These are phyloP conservation scores for Xylaria longipes DNA, from an alignment of 495 filamentous ascomycete genomes.

Conservation along the genomic window DNA sequence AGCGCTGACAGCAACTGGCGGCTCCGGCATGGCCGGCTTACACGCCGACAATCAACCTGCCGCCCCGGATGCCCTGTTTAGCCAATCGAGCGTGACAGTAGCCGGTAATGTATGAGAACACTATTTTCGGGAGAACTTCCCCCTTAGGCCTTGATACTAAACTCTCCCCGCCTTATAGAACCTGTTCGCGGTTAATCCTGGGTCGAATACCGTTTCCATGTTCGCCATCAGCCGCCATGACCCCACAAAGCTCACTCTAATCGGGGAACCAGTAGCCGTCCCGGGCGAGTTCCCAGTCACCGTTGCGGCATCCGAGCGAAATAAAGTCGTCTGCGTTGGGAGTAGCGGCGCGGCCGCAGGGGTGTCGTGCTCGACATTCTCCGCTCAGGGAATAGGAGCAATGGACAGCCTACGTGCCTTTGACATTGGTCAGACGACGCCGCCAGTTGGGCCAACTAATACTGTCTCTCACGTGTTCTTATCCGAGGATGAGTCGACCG, in stretches of 20 bases:
- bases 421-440: constrained; percentile 56
- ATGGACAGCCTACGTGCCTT: constrained; percentile 54
- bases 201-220: constrained; percentile 63
- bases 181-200: constrained; percentile 67
- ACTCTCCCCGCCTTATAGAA: constrained; percentile 30
- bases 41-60: constrained; percentile 42
- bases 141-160: not conserved
- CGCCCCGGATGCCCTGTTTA: constrained; percentile 58
- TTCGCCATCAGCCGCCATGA: constrained; percentile 54
- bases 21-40: constrained; percentile 45
- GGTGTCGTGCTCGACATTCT: constrained; percentile 58
- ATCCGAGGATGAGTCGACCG: constrained; percentile 54
- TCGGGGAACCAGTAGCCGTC: constrained; percentile 51
- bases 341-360: constrained; percentile 60
- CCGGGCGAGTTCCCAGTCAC: constrained; percentile 64
- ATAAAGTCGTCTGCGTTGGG: constrained; percentile 60
- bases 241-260: constrained; percentile 51
- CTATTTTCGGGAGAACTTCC: constrained; percentile 13
- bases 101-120: constrained; percentile 51
- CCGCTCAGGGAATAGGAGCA: constrained; percentile 43
- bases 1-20: constrained; percentile 46
- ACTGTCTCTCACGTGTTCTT: constrained; percentile 64
- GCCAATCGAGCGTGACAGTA: constrained; percentile 57
- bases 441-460: constrained; percentile 60
- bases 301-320: constrained; percentile 57